Conservation (phyloP, 495 filamentous ascomycete genomes). For the Tuber aestivum region DNA sequence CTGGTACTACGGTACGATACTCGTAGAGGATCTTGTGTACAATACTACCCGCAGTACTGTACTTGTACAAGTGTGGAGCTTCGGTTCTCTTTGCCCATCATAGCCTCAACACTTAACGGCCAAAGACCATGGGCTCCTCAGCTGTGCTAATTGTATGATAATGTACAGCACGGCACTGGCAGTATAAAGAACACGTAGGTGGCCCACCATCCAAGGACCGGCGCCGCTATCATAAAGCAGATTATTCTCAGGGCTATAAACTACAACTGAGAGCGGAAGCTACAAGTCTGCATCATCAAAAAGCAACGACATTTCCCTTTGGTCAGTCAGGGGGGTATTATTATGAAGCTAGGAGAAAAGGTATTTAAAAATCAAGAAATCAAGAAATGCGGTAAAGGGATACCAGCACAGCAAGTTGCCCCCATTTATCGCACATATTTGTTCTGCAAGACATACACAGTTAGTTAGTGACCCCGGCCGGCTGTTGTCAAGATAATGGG, state of each 20-base stretch:
- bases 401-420: not conserved
- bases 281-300: not conserved
- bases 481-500: slow-evolving; percentile 11
- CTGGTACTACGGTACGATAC: too few species aligned
- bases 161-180: not conserved
- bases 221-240: not conserved
- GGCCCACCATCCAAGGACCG: not conserved
- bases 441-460: slow-evolving; percentile 46
- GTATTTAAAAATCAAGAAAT: not conserved
- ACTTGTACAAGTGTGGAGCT: not conserved
- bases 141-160: not conserved
- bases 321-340: not conserved
- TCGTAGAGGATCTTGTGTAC: not conserved
- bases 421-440: slow-evolving; percentile 60
- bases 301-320: not conserved
- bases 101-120: not conserved
- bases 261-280: not conserved
- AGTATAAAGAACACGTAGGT: not conserved
- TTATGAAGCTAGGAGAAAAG: not conserved
- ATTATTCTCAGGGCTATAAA: not conserved
- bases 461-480: slow-evolving; percentile 40
- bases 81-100: not conserved
- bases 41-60: too few species aligned
- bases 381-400: slow-evolving; percentile 1
- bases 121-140: not conserved